These are phyloP conservation scores for Rhodotorula sp. DNA, from an alignment of 1,284 basidiomycete genomes.

Conservation along the genomic window DNA sequence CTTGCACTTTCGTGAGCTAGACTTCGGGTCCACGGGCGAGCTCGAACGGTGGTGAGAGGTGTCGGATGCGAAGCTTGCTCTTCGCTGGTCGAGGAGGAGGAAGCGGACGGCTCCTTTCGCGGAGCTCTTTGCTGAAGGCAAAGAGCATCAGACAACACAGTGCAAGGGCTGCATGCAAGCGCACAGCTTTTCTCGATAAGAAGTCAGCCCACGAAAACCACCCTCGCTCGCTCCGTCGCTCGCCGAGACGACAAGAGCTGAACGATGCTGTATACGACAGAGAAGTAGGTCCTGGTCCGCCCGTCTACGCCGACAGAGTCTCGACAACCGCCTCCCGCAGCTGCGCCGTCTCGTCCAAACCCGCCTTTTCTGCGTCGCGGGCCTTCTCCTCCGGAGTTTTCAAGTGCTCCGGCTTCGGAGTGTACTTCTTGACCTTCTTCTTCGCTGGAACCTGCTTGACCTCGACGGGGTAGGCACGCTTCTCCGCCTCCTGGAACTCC, in stretches of 20 bases:
- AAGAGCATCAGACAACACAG: no score
- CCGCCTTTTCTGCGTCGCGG: constrained; percentile 31
- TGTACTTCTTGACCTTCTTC: constrained; percentile 41
- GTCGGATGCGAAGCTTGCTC: no score
- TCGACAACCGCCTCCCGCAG: constrained; percentile 29
- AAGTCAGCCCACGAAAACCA: no score
- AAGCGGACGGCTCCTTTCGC: no score
- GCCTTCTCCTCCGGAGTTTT: constrained; percentile 38
- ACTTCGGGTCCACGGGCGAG: no score
- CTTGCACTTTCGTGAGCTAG: no score
- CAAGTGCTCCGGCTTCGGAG: constrained; percentile 38
- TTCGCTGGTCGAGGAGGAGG: no score
- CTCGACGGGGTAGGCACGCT: constrained; percentile 79
- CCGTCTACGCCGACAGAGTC: constrained; percentile 8
- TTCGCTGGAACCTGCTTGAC: constrained; percentile 45
- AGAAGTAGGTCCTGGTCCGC: background rate
- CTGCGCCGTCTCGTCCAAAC: constrained; percentile 18
- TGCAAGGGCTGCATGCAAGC: no score
- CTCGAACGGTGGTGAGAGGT: no score
- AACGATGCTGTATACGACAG: no score
- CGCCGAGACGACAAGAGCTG: background rate
- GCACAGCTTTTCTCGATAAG: no score
- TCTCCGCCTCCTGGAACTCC: constrained; percentile 78
- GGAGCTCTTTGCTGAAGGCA: no score
- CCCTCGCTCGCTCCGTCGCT: background rate